Evolutionary conservation across 1,284 basidiomycete genomes (phyloP).

Genomic region (Peniophora sp.): DNA sequence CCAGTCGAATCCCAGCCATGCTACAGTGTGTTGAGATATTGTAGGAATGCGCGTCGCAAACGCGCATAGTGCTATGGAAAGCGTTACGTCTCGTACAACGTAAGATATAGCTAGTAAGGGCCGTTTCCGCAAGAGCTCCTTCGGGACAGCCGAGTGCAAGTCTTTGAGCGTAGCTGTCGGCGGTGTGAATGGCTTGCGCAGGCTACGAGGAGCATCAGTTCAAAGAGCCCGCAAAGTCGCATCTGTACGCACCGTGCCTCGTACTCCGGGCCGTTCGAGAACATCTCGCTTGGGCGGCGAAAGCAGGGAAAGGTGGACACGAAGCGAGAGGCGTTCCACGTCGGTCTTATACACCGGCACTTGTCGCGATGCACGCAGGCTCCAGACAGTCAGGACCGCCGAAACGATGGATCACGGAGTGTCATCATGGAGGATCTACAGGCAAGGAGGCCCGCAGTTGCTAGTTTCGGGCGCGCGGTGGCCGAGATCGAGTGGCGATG

Average conservation of each 20-base stretch:
- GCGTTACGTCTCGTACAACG: constrained; percentile 31
- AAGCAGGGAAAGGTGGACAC: constrained; percentile 1
- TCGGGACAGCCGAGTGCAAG: constrained; percentile 39
- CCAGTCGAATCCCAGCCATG: constrained; percentile 14
- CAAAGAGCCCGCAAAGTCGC: background rate
- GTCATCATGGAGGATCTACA: too few species aligned
- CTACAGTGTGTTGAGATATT: constrained; percentile 16
- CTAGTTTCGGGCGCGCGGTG: too few species aligned
- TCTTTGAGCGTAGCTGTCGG: constrained; percentile 36
- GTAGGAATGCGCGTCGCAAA: constrained; percentile 31
- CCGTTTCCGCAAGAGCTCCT: constrained; percentile 44
- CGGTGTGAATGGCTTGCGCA: constrained; percentile 28
- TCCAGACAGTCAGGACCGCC: too few species aligned
- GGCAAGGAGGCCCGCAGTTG: too few species aligned
- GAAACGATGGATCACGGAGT: too few species aligned
- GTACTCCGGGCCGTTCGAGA: constrained; percentile 24
- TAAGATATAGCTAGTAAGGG: constrained; percentile 23
- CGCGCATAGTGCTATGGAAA: constrained; percentile 30
- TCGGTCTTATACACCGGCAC: too few species aligned
- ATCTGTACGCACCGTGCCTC: constrained; percentile 17
- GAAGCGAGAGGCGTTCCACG: background rate
- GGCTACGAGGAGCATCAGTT: constrained; percentile 13
- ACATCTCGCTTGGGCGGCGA: constrained; percentile 13
- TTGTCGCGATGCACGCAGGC: too few species aligned
- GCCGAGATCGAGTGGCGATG: too few species aligned